A percentile compares a stretch with the other conserved stretches of the same genome.
Conservation (phyloP, 176 grass and related monocot genomes). For the Stipa capillata region DNA sequence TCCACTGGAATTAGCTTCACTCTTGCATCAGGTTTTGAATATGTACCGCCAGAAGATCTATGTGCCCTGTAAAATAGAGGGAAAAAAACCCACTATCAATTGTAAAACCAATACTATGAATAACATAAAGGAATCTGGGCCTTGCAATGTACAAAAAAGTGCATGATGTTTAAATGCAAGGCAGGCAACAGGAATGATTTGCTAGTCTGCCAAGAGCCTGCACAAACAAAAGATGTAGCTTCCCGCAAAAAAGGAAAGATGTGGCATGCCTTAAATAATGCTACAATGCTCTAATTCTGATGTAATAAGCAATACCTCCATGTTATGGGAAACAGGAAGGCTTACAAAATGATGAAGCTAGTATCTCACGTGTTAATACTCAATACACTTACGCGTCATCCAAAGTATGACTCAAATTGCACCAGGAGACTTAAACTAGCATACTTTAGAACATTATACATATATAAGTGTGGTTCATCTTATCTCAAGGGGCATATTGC, state of each 20-base stretch:
- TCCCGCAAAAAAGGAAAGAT: neutral
- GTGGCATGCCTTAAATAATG: neutral
- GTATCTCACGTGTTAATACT: neutral
- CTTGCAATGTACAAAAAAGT: neutral
- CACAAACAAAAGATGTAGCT: neutral
- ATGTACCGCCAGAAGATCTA: slow-evolving; percentile 23
- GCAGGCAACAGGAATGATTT: neutral
- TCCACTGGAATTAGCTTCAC: slow-evolving; percentile 50
- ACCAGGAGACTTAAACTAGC: neutral
- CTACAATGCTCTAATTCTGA: neutral
- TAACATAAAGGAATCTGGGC: neutral
- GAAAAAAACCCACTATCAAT: neutral
- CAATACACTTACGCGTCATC: neutral
- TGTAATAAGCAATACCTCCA: neutral
- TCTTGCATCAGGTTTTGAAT: slow-evolving; percentile 42
- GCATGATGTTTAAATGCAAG: neutral
- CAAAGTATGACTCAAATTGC: neutral
- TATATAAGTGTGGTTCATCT: neutral
- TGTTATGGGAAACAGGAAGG: neutral
- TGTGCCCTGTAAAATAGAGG: slow-evolving; percentile 2
- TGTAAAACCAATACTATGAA: neutral
- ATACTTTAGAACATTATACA: neutral
- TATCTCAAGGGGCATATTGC: neutral
- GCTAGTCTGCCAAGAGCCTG: neutral
- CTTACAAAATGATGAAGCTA: neutral